Evolutionary conservation across 2,329 filamentous ascomycete species (phyloP).

Genomic region (Magnaporthales sp.): DNA sequence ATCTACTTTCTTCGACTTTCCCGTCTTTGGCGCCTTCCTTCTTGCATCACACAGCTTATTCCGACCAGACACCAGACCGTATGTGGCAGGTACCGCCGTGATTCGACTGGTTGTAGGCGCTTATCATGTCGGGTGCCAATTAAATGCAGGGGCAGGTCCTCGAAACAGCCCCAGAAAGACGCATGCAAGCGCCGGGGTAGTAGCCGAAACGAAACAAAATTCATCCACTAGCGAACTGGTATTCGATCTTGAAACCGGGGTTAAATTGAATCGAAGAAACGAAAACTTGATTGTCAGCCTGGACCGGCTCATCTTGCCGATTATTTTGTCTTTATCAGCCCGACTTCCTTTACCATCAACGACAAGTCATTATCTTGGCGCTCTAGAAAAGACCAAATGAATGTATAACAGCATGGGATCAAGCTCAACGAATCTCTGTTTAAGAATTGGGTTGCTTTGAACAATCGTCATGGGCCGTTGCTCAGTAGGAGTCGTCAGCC

Average conservation of each 20-base stretch:
- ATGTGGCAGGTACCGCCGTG: not conserved
- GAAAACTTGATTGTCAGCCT: not conserved
- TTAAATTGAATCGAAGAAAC: not conserved
- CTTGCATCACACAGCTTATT: not conserved
- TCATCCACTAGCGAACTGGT: not conserved
- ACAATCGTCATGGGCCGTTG: no score
- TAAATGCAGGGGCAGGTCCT: not conserved
- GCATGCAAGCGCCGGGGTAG: not conserved
- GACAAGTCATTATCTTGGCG: no score
- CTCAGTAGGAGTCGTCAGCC: no score
- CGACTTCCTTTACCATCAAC: no score
- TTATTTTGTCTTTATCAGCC: not conserved
- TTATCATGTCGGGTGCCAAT: no score
- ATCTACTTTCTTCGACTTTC: not conserved
- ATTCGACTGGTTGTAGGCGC: not conserved
- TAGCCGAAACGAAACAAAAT: not conserved
- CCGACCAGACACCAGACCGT: not conserved
- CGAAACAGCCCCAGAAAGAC: not conserved
- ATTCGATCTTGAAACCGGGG: not conserved
- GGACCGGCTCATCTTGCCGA: not conserved
- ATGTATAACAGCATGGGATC: no score
- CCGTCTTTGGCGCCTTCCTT: not conserved
- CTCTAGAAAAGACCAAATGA: no score
- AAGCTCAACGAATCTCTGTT: no score
- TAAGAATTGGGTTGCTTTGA: no score